Base-by-base conservation (phyloP, 2,329 filamentous ascomycete genomes). In the Salinomyces thailandicus region DNA sequence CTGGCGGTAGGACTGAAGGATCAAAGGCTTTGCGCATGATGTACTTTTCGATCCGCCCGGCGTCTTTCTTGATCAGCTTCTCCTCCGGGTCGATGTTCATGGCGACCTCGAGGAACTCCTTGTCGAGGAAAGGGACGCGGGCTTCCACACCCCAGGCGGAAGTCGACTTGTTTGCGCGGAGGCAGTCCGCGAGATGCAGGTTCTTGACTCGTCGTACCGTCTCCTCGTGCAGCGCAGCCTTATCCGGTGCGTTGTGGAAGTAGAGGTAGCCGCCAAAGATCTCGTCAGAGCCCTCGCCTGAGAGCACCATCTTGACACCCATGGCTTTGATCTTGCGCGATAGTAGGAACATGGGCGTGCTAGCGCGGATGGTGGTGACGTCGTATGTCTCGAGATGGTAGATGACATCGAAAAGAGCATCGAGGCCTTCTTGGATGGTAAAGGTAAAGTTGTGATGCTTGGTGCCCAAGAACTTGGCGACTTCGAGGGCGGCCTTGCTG, bases 321-420 rank as follows among this genome's bases (percentile, higher is more conserved):
- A 95, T 89, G 22, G 87, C 91, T 73, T 98, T 98, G 72, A 98
- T 98, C 73, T 98, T 98, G 61, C 93, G 80, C 44, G 85, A 91
- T 32, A 98, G 75, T 46, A 98, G 71, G 68, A 95, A 98, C 91
- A 98, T 98, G 48, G 91, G 91, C 8, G 91, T 98, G 8, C 89
- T 96, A 37, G 91, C 91, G 58, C 91, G 86, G 59, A 98, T 96
- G 3, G 91, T 98, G 36, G 91, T 98, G 17, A 98, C 91, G 61
- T 98, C 91, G 67, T 91, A 98, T 11, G 85, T 85, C 70, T 98
- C 91, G 43, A 98, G 77, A 66, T 98, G 91, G 69, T 82, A 95
- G 59, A 98, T 96, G 59, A 98, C 91, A 62, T 98, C 91, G 22
- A 85, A 93, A 5, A 98, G 77, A 13, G 91, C 89, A 65, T 98